phyloP scores from a whole-genome alignment of 805 yeast species.

The Ogataea sp. region DNA sequence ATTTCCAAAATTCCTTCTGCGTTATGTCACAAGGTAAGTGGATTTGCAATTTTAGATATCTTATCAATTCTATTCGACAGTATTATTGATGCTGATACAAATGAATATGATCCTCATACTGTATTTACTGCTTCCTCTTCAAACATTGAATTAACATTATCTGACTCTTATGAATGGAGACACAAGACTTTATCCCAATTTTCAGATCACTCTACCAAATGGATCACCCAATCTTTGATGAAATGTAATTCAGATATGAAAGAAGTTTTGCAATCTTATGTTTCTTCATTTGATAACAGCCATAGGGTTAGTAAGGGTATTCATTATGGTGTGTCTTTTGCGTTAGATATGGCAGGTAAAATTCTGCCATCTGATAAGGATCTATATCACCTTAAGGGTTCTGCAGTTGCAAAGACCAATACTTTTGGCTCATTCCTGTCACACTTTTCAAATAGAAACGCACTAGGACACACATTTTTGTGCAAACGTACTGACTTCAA shows the following conservation, averaged over 20 bases:
- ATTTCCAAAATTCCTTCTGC: conserved; percentile 66
- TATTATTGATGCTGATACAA: conserved; percentile 73
- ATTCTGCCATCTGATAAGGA: conserved; percentile 64
- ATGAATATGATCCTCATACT: conserved; percentile 79
- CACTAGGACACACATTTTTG: conserved; percentile 27
- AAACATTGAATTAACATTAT: conserved; percentile 48
- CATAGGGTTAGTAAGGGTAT: conserved; percentile 23
- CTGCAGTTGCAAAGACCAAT: conserved; percentile 30
- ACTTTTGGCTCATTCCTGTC: conserved; percentile 68
- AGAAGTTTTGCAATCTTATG: conserved; percentile 69
- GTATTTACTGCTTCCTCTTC: conserved; percentile 37
- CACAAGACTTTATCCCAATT: conserved; percentile 54
- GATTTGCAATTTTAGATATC: conserved; percentile 76
- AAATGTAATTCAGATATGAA: conserved; percentile 68
- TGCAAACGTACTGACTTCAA: conserved; percentile 19
- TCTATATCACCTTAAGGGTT: conserved; percentile 34
- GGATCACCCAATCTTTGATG: conserved; percentile 56
- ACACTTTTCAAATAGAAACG: conserved; percentile 65
- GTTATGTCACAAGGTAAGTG: conserved; percentile 62
- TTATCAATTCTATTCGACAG: conserved; percentile 71
- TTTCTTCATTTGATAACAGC: conserved; percentile 31
- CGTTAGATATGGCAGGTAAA: conserved; percentile 78
- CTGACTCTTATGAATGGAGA: conserved; percentile 77
- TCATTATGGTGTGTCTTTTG: conserved; percentile 82
- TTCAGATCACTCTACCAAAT: conserved; percentile 48